phyloP scores from a whole-genome alignment of 306 rosid genomes.

The Rosa rugosa region DNA sequence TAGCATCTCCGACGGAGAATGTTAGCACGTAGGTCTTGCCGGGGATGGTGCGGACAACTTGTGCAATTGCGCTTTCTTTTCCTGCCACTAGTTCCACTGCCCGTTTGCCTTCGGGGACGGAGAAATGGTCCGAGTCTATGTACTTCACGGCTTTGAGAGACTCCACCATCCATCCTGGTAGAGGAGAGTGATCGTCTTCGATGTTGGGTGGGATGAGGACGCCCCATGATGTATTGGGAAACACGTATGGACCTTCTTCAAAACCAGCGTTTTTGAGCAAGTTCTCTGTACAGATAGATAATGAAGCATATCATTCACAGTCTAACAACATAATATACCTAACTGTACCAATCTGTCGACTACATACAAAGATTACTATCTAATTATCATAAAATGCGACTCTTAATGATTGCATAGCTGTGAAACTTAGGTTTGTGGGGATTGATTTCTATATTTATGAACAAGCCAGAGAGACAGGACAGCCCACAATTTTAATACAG shows the following conservation, averaged over 20 bases:
- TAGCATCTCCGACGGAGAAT: constrained; percentile 82
- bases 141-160: constrained; percentile 93
- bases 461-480: neutral
- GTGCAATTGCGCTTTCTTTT: constrained; percentile 95
- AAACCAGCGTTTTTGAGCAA: constrained; percentile 76
- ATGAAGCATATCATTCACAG: neutral
- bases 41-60: constrained; percentile 68
- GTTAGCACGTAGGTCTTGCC: constrained; percentile 70
- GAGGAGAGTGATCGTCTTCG: constrained; percentile 87
- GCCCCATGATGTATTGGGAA: constrained; percentile 85
- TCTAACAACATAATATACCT: neutral
- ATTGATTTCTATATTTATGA: neutral
- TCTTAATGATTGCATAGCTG: neutral
- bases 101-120: constrained; percentile 71
- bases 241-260: constrained; percentile 81
- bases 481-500: neutral
- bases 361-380: neutral
- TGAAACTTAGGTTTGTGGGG: neutral
- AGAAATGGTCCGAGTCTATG: constrained; percentile 79
- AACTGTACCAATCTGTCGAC: neutral
- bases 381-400: neutral
- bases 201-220: constrained; percentile 92
- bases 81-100: constrained; percentile 90
- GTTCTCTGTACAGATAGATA: constrained; percentile 43
- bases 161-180: constrained; percentile 98